Conservation (phyloP, 352 stramenopile species). For the Phytophthora uliginosa region DNA sequence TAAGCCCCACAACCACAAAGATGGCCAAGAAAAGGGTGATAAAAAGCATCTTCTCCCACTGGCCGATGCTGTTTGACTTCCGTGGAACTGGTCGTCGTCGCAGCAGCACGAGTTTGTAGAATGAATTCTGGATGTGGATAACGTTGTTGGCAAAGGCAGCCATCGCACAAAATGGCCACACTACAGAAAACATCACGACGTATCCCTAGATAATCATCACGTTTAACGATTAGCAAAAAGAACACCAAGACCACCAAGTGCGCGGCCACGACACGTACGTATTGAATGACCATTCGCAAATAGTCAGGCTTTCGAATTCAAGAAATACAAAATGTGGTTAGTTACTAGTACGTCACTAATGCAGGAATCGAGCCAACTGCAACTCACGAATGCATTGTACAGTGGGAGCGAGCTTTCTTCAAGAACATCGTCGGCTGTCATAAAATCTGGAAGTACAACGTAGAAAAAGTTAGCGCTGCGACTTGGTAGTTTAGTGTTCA, state of each 20-base stretch:
- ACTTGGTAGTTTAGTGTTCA: neutral
- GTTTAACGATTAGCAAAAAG: constrained; percentile 7
- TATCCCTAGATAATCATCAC: constrained; percentile 64
- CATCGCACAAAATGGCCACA: constrained; percentile 89
- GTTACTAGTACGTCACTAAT: neutral
- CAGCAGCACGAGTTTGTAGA: constrained; percentile 84
- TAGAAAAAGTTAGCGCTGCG: neutral
- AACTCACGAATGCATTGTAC: constrained; percentile 86
- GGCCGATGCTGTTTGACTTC: constrained; percentile 87
- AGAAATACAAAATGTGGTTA: constrained; percentile 10
- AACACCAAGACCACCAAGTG: neutral
- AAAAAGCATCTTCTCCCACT: constrained; percentile 91
- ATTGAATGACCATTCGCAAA: constrained; percentile 91
- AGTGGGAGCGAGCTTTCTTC: constrained; percentile 85
- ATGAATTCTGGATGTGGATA: constrained; percentile 88
- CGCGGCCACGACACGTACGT: constrained; percentile 45
- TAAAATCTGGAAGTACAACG: constrained; percentile 58
- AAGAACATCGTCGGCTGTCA: constrained; percentile 87
- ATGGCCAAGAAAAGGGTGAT: constrained; percentile 86
- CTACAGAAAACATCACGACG: constrained; percentile 91
- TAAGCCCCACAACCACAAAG: constrained; percentile 86
- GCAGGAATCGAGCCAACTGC: neutral
- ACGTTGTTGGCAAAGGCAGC: constrained; percentile 84
- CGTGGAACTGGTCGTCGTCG: constrained; percentile 76
- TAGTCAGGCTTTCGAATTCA: constrained; percentile 70